These are phyloP conservation scores for Anthoceros angustus DNA, from an alignment of 225 moss, liverwort and hornwort genomes.

Conservation along the genomic window DNA sequence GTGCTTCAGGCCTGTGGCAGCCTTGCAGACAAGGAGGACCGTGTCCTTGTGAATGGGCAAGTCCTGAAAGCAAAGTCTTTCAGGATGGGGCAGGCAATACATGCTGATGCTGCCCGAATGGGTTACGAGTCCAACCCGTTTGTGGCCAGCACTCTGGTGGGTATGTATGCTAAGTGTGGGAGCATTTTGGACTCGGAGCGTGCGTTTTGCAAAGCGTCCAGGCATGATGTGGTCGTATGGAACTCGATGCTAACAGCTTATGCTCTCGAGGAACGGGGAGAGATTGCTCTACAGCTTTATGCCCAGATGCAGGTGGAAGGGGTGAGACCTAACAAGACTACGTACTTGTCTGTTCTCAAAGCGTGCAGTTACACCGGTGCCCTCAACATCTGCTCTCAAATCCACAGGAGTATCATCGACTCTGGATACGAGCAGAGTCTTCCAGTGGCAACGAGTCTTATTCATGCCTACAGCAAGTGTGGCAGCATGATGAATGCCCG, in stretches of 20 bases:
- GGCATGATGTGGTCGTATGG: neutral
- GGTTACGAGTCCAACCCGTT: neutral
- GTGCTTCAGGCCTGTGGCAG: neutral
- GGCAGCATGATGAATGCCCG: neutral
- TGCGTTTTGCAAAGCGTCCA: neutral
- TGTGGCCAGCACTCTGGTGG: neutral
- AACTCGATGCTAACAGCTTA: neutral
- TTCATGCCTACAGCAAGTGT: neutral
- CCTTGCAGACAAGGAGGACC: neutral
- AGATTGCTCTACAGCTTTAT: neutral
- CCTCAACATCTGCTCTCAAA: neutral
- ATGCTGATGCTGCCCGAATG: neutral
- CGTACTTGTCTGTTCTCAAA: neutral
- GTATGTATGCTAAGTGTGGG: conserved; percentile 2
- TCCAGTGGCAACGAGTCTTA: neutral
- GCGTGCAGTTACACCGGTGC: neutral
- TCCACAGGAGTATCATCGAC: neutral
- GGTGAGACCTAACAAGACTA: neutral
- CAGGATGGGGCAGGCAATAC: neutral
- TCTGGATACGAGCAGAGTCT: neutral
- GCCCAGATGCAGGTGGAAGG: neutral
- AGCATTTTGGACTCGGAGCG: neutral
- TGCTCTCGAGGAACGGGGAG: neutral
- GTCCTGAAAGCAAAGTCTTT: neutral
- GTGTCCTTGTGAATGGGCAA: neutral